Percentiles rank a stretch among this genome's conserved stretches.
These are phyloP conservation scores for Calophaca sinica DNA, from an alignment of 306 rosid genomes.

Conservation along the genomic window DNA sequence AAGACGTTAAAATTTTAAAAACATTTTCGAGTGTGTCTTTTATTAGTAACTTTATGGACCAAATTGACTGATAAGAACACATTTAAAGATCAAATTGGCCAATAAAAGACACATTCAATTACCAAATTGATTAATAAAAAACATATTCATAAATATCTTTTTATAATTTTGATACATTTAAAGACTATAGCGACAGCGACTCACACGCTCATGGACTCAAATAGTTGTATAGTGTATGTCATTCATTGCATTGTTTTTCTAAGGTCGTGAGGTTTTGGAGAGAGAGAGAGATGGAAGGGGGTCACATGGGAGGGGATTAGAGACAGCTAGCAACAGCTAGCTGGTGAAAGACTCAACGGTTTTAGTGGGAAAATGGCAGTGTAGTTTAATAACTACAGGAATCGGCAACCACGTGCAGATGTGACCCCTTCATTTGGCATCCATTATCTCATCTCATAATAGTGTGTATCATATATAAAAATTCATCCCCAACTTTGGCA, in stretches of 20 bases:
- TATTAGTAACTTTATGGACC: too few relatives aligned
- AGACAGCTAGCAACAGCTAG: conserved; percentile 99
- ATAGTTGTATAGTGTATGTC: too few relatives aligned
- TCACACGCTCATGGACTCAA: too few relatives aligned
- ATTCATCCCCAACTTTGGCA: conserved; percentile 13
- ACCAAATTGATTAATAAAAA: too few relatives aligned
- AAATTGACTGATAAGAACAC: too few relatives aligned
- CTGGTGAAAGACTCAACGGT: conserved; percentile 59
- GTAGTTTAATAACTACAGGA: conserved; percentile 56
- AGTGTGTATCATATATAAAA: conserved; percentile 6
- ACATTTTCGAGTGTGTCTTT: too few relatives aligned
- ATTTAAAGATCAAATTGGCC: too few relatives aligned
- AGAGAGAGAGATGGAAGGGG: conserved; percentile 48
- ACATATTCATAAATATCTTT: too few relatives aligned
- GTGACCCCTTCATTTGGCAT: conserved; percentile 73
- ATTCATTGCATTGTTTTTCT: conserved; percentile 18
- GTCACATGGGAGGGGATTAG: conserved; percentile 84
- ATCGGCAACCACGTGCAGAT: conserved; percentile 93
- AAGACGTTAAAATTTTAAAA: too few relatives aligned
- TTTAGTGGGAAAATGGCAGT: conserved; percentile 68
- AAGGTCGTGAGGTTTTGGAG: conserved; percentile 60
- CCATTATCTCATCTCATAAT: conserved; percentile 46
- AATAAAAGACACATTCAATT: too few relatives aligned
- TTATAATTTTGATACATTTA: too few relatives aligned
- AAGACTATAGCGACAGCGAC: too few relatives aligned